Base-by-base conservation (phyloP, 441 rosid genomes). In the Pelargonium cotyledonis region DNA sequence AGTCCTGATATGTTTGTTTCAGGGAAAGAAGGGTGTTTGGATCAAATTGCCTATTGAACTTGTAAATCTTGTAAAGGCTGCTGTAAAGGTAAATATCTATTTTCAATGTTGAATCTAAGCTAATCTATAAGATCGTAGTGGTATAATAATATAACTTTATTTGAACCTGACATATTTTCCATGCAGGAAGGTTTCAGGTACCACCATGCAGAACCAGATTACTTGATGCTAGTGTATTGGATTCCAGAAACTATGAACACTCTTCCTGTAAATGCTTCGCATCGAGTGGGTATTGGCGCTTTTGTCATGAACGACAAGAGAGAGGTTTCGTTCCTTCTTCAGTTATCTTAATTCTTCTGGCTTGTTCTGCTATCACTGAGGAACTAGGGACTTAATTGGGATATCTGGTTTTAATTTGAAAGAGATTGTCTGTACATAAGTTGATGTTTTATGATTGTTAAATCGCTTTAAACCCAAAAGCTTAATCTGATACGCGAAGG, bases 1-100 rank as follows among this genome's bases (percentile, higher is more conserved):
- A 6, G 58, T 18, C 15, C 18, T 15, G 26, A 2, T 64, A 65
- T 58, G 51, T 68, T 14, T 63, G 58, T 55, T 76, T 73, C 82
- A 89, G 97, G 91, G 90, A 0, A 94, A 85, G 80, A 87, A 58
- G 68, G 99, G 96, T 44, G 86, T 91, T 49, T 94, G 99, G 99
- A 86, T 94, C 78, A 91, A 89, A 78, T 73, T 94, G 66, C 96
- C 98, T 0, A 89, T 80, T 68, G 74, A 83, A 29, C 82, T 85
- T 6, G 85, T 73, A 21, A 81, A 79, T 79, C 93, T 94, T 19
- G 82, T 85, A 47, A 95, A 91, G 82, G 71, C 74, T 76, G 89
- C 90, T 43, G 95, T 91, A 23, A 77, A 88, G 92, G 98, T 92
- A 72, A 53, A n/a, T 5, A 9, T 9, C 15, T 14, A 47, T 47